A percentile compares a stretch with the other conserved stretches of the same genome.
Conservation (phyloP, 2,329 filamentous ascomycete species). For the Penicillium thymicola region DNA sequence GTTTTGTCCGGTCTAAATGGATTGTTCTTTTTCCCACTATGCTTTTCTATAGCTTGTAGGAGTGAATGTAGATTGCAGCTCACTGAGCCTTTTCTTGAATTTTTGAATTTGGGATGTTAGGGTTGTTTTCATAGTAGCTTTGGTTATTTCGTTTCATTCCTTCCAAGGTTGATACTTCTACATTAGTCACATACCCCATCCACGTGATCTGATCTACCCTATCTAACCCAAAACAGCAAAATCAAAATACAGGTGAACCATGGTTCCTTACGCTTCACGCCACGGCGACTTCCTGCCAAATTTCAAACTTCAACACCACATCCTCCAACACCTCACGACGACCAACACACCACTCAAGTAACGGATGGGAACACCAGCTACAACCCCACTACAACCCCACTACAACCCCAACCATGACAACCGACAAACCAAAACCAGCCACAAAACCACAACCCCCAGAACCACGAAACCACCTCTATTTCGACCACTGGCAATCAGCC, state of each 20-base stretch:
- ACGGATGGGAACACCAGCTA: neutral
- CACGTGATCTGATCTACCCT: constrained; percentile 18
- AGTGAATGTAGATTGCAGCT: neutral
- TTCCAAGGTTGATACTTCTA: too few relatives aligned
- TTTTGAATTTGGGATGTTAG: neutral
- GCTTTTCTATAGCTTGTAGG: neutral
- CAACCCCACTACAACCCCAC: neutral
- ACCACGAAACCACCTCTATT: constrained; percentile 29
- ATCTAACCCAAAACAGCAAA: constrained; percentile 26
- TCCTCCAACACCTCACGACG: neutral
- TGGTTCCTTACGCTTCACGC: constrained; percentile 14
- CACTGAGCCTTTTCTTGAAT: neutral
- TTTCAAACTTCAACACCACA: neutral
- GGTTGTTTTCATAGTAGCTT: neutral
- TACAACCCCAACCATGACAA: neutral
- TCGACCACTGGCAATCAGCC: constrained; percentile 59
- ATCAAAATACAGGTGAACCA: constrained; percentile 21
- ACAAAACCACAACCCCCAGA: neutral
- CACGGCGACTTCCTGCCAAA: constrained; percentile 5
- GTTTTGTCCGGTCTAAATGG: constrained; percentile 2
- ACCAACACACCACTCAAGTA: neutral
- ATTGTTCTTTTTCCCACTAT: neutral
- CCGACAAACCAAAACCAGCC: neutral
- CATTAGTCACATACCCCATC: neutral
- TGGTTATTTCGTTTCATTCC: too few relatives aligned